Evolutionary conservation across 2,329 filamentous ascomycete species (phyloP).

Genomic region (Raffaelea arxii): DNA sequence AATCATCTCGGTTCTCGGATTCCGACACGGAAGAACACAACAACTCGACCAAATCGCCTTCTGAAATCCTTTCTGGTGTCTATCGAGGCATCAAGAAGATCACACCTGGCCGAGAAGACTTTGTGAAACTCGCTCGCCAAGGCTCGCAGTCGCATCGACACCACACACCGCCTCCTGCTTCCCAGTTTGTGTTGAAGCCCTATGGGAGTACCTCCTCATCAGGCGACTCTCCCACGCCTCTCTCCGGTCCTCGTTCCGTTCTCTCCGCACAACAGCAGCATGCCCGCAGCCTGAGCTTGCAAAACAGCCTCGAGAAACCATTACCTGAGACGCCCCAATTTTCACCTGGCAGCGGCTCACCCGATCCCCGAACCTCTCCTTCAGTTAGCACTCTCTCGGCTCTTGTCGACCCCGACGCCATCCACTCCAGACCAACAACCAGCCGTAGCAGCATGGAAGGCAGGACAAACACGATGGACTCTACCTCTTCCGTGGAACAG

Average conservation of each 20-base stretch:
- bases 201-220: constrained; percentile 18
- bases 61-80: constrained; percentile 40
- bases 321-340: too few relatives aligned
- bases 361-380: constrained; percentile 41
- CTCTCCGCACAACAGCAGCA: constrained; percentile 33
- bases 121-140: constrained; percentile 31
- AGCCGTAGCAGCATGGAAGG: constrained; percentile 30
- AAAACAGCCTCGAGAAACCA: constrained; percentile 48
- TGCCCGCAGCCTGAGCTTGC: constrained; percentile 44
- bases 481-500: constrained; percentile 23
- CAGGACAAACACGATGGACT: constrained; percentile 40
- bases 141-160: constrained; percentile 25
- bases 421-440: too few relatives aligned
- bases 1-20: constrained; percentile 33
- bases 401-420: too few relatives aligned
- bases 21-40: constrained; percentile 31
- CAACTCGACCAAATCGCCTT: constrained; percentile 25
- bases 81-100: constrained; percentile 42
- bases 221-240: constrained; percentile 18
- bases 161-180: constrained; percentile 6
- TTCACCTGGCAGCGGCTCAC: too few relatives aligned
- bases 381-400: too few relatives aligned
- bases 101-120: constrained; percentile 32
- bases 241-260: constrained; percentile 14
- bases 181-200: constrained; percentile 24